These are phyloP conservation scores for Penicillium sp. DNA, from an alignment of 2,329 filamentous ascomycete genomes.

Conservation along the genomic window DNA sequence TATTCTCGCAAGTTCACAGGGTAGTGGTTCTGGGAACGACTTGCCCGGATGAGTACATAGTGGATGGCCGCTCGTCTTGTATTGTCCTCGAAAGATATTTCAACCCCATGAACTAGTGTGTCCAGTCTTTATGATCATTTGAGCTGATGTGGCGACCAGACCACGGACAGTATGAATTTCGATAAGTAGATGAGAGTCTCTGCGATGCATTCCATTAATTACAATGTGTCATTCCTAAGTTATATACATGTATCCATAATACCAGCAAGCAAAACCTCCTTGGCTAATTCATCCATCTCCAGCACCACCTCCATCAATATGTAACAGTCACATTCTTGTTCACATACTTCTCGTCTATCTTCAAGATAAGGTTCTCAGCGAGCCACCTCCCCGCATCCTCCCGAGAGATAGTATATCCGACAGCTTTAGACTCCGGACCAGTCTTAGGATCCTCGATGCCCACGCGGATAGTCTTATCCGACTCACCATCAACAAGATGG, in stretches of 20 bases:
- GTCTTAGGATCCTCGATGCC: slow-evolving; percentile 28
- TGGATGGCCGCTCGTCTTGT: too few species aligned
- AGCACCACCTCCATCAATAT: background rate
- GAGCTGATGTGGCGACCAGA: background rate
- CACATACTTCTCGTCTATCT: background rate
- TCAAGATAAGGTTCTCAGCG: slow-evolving; percentile 10
- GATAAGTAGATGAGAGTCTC: background rate
- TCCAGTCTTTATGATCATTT: background rate
- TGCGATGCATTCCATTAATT: background rate
- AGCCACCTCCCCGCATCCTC: slow-evolving; percentile 31
- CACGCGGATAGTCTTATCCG: slow-evolving; percentile 21
- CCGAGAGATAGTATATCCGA: slow-evolving; percentile 36
- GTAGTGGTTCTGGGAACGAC: too few species aligned
- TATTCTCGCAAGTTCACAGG: too few species aligned
- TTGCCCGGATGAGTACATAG: too few species aligned
- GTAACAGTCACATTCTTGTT: slow-evolving; percentile 8
- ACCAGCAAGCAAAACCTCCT: background rate
- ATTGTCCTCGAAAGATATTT: background rate
- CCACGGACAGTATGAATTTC: background rate
- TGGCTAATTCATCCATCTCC: background rate
- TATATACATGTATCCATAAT: background rate
- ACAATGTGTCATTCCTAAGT: background rate
- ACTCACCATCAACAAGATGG: slow-evolving; percentile 33
- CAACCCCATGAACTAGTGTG: background rate
- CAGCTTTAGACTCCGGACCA: slow-evolving; percentile 30